Percentiles rank a stretch among this genome's conserved stretches.
phyloP scores from a whole-genome alignment of 1,284 basidiomycete genomes.

The Ceratobasidium sp. region DNA sequence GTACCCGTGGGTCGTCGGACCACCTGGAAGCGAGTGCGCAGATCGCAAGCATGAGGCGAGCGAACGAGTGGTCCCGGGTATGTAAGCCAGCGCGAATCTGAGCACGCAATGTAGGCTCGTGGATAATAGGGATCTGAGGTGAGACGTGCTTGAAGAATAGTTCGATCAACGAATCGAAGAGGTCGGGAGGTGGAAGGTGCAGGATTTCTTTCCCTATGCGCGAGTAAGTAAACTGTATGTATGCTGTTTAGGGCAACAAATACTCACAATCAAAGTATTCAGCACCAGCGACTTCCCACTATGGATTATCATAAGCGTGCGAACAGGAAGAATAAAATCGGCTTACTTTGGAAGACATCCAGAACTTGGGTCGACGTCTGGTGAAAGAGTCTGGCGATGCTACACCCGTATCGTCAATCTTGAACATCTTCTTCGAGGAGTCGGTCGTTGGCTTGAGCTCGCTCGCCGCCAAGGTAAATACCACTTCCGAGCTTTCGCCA shows the following conservation, averaged over 20 bases:
- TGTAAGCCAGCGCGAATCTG: conserved; percentile 60
- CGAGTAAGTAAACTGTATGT: not conserved
- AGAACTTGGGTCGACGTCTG: conserved; percentile 29
- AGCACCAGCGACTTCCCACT: conserved; percentile 32
- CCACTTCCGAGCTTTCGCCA: conserved; percentile 32
- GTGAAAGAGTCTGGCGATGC: not conserved
- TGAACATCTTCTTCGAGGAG: conserved; percentile 21
- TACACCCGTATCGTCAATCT: conserved; percentile 21
- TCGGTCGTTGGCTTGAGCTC: conserved; percentile 19
- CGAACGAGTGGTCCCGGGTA: conserved; percentile 60
- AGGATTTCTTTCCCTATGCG: conserved; percentile 32
- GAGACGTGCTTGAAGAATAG: conserved; percentile 63
- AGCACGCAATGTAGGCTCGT: conserved; percentile 62
- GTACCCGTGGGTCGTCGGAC: conserved; percentile 61
- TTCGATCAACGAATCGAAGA: conserved; percentile 61
- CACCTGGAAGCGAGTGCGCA: conserved; percentile 65
- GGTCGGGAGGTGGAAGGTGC: conserved; percentile 66
- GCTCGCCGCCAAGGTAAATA: conserved; percentile 29
- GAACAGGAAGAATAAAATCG: not conserved
- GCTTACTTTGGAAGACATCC: conserved; percentile 26
- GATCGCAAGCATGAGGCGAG: conserved; percentile 61
- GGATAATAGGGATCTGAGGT: conserved; percentile 61
- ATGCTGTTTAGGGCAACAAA: not conserved
- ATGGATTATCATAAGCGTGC: not conserved
- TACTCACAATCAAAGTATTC: conserved; percentile 42